Evolutionary conservation across 78 protist species (phyloP).

Genomic region (slime mould (Dictyostelium discoideum)): DNA sequence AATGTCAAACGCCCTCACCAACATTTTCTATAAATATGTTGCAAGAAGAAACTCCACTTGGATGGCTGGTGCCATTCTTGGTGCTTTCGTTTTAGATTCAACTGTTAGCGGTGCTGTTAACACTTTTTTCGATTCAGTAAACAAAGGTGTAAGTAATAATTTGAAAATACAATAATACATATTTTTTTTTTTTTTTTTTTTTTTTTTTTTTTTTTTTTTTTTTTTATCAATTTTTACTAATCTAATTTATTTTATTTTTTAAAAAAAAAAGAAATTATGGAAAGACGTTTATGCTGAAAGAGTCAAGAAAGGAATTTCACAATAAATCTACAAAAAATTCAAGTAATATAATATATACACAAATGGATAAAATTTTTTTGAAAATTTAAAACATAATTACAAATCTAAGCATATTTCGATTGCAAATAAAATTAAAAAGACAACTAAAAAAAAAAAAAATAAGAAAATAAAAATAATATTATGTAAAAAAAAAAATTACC

Average conservation of each 20-base stretch:
- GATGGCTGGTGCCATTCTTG: conserved; percentile 33
- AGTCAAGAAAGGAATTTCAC: conserved; percentile 47
- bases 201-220: not conserved
- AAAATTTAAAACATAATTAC: not conserved
- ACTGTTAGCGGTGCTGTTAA: conserved; percentile 49
- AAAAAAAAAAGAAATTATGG: conserved; percentile 48
- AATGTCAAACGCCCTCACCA: not conserved
- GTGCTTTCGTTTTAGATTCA: conserved; percentile 57
- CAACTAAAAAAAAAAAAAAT: not conserved
- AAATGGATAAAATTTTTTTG: not conserved
- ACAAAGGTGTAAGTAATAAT: conserved; percentile 58
- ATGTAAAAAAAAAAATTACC: conserved; percentile 26
- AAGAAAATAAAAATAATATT: not conserved
- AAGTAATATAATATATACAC: not conserved
- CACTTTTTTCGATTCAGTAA: not conserved
- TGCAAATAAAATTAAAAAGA: not conserved
- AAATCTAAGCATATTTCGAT: not conserved
- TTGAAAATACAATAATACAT: too few species aligned
- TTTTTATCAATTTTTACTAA: not conserved
- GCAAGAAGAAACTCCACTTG: conserved; percentile 47
- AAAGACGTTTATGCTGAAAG: conserved; percentile 64
- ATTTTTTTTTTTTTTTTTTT: not conserved
- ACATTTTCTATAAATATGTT: conserved; percentile 6
- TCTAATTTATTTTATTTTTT: not conserved
- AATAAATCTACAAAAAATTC: conserved; percentile 21